These are phyloP conservation scores for Pleurotus platypus DNA, from an alignment of 768 basidiomycete genomes.

Conservation along the genomic window DNA sequence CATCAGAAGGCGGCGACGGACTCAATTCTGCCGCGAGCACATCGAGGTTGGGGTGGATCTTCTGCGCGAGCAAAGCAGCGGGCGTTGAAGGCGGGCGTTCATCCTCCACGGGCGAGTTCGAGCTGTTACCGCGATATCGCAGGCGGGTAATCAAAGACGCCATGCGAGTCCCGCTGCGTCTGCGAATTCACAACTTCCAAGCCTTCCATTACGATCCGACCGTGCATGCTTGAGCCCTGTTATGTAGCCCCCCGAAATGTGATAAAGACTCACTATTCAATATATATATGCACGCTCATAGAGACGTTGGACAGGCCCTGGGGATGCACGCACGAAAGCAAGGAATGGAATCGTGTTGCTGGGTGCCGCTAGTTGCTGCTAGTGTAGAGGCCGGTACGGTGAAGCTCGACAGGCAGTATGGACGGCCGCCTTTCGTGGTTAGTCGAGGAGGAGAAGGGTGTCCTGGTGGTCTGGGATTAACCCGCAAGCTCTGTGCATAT, in stretches of 20 bases:
- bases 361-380: no score
- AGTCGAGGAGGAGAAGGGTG: neutral
- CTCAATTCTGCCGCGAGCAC: constrained; percentile 22
- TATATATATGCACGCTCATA: neutral
- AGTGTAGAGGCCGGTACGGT: neutral
- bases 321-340: no score
- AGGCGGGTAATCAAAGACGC: constrained; percentile 3
- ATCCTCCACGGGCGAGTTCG: neutral
- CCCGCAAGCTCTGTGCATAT: no score
- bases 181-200: neutral
- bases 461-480: neutral
- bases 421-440: neutral
- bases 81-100: neutral
- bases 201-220: neutral
- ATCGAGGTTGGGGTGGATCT: constrained; percentile 36
- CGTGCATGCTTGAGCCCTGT: neutral
- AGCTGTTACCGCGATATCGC: neutral
- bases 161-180: neutral
- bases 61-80: constrained; percentile 18
- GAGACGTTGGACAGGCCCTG: no score
- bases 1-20: neutral
- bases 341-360: neutral
- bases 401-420: neutral
- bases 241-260: neutral
- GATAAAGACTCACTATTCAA: neutral